Conservation (phyloP, 208 protist genomes). For the Trypanosoma mega region DNA sequence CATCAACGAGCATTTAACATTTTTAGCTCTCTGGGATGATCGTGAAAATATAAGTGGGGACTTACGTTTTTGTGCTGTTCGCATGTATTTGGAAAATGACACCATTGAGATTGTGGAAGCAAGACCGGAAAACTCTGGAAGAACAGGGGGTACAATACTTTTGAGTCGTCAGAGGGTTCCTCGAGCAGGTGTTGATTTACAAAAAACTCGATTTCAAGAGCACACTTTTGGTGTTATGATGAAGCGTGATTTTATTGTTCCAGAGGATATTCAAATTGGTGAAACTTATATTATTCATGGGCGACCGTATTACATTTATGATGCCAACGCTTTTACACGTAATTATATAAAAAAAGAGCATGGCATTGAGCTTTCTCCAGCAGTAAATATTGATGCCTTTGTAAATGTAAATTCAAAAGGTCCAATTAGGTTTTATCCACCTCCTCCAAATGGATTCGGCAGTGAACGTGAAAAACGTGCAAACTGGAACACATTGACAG, state of each 20-base stretch:
- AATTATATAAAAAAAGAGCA: constrained; percentile 63
- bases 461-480: constrained; percentile 81
- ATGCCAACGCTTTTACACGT: constrained; percentile 71
- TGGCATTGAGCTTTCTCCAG: constrained; percentile 43
- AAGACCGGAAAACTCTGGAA: constrained; percentile 70
- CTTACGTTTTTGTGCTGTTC: constrained; percentile 71
- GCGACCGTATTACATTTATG: constrained; percentile 85
- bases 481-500: constrained; percentile 77
- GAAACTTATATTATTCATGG: constrained; percentile 84
- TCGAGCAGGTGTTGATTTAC: constrained; percentile 37
- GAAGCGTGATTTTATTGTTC: constrained; percentile 80
- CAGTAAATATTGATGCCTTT: constrained; percentile 66
- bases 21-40: constrained; percentile 89
- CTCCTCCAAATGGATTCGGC: constrained; percentile 90
- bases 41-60: constrained; percentile 79
- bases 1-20: constrained; percentile 89
- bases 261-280: constrained; percentile 79
- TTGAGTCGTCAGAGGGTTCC: constrained; percentile 81
- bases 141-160: constrained; percentile 59
- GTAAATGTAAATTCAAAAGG: constrained; percentile 39
- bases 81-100: constrained; percentile 78
- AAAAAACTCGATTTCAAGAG: constrained; percentile 65
- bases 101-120: constrained; percentile 76
- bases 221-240: constrained; percentile 87
- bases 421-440: constrained; percentile 70